Evolutionary conservation across 768 basidiomycete species (phyloP).

Genomic region (Suillus alpinus): DNA sequence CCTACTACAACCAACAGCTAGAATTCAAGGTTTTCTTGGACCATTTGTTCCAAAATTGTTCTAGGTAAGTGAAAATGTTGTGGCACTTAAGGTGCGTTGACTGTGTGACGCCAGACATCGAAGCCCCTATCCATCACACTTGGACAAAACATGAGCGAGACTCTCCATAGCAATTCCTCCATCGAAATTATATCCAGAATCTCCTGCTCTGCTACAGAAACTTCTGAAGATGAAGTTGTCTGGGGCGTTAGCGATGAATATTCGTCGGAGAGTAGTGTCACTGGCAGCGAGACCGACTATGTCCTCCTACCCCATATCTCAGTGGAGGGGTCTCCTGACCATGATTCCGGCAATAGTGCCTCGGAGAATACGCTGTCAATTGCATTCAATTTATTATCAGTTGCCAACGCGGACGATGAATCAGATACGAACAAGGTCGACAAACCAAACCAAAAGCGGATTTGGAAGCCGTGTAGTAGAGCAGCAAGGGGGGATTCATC

Average conservation of each 20-base stretch:
- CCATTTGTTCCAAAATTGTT: too few relatives aligned
- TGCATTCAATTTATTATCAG: conserved; percentile 17
- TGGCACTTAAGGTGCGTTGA: background rate
- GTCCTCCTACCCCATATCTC: conserved; percentile 15
- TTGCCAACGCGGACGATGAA: background rate
- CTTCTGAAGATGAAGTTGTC: conserved; percentile 19
- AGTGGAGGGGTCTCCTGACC: background rate
- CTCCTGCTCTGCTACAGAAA: background rate
- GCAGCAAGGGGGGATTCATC: background rate
- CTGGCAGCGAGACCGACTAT: conserved; percentile 16
- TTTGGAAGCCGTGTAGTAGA: too few relatives aligned
- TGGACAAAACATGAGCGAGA: background rate
- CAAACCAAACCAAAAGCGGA: background rate
- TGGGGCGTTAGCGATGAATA: conserved; percentile 13
- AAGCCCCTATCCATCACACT: background rate
- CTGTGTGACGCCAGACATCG: background rate
- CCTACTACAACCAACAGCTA: background rate
- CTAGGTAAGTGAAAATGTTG: background rate
- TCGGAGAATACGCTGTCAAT: conserved; percentile 15
- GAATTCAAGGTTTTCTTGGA: background rate
- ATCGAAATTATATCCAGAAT: background rate
- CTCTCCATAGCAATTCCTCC: background rate
- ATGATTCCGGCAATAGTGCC: conserved; percentile 1
- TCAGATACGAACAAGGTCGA: background rate
- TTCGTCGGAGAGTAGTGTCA: conserved; percentile 6